These are phyloP conservation scores for Cutaneotrichosporon curvatum DNA, from an alignment of 1,284 basidiomycete genomes.

Conservation along the genomic window DNA sequence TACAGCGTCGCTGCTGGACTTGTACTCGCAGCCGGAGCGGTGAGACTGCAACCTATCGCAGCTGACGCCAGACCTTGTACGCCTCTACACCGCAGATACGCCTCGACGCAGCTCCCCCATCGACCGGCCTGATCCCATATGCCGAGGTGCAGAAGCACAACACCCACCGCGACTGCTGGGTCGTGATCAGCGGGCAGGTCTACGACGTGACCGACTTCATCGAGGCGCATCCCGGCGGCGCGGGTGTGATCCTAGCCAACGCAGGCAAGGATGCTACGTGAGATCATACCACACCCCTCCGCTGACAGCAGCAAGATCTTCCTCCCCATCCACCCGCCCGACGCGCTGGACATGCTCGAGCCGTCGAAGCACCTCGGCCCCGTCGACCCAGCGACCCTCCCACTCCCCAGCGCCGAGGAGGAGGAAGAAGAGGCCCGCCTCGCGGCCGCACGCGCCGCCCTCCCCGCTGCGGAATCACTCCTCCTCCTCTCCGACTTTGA, in stretches of 20 bases:
- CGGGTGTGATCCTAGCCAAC: constrained; percentile 50
- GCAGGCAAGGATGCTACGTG: constrained; percentile 56
- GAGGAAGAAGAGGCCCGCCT: constrained; percentile 60
- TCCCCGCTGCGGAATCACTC: constrained; percentile 61
- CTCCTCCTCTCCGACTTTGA: constrained; percentile 67
- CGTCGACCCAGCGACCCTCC: constrained; percentile 55
- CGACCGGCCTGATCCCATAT: constrained; percentile 39
- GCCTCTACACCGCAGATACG: not conserved
- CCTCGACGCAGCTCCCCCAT: not conserved
- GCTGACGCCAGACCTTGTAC: no score
- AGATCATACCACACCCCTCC: constrained; percentile 17
- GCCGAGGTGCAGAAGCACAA: constrained; percentile 54
- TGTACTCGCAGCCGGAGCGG: no score
- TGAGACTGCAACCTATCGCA: no score
- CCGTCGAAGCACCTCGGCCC: constrained; percentile 63
- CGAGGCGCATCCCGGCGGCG: constrained; percentile 53
- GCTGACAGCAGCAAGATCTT: constrained; percentile 39
- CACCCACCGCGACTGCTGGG: constrained; percentile 61
- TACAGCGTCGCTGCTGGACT: no score
- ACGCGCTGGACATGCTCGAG: constrained; percentile 44
- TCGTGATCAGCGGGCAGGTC: constrained; percentile 59
- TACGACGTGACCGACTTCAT: constrained; percentile 72
- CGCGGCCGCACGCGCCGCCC: constrained; percentile 54
- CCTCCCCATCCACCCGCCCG: constrained; percentile 48
- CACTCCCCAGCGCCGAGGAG: constrained; percentile 50